Percentiles rank a stretch among this genome's conserved stretches.
Conservation (phyloP, 2,329 filamentous ascomycete genomes). For the Drechslerella coelobrocha region DNA sequence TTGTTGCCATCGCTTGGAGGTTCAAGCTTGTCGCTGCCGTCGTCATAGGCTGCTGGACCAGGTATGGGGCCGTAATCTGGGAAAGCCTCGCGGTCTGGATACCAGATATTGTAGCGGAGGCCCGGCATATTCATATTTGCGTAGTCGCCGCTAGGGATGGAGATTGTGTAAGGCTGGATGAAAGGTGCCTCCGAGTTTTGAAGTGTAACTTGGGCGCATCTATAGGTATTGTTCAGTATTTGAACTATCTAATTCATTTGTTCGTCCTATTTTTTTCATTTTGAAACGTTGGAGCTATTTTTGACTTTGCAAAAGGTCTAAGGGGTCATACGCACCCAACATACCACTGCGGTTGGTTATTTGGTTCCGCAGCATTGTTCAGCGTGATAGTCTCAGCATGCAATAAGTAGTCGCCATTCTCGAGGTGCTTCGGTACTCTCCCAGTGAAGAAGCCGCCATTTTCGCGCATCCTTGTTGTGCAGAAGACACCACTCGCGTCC, state of each 20-base stretch:
- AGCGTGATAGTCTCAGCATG: conserved; percentile 39
- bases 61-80: conserved; percentile 39
- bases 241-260: too few species aligned
- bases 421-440: conserved; percentile 26
- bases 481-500: conserved; percentile 28
- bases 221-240: neutral
- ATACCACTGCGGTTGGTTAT: conserved; percentile 40
- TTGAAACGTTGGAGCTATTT: too few species aligned
- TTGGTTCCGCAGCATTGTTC: conserved; percentile 31
- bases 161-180: conserved; percentile 20
- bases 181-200: conserved; percentile 23
- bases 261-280: too few species aligned
- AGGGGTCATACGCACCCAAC: conserved; percentile 43
- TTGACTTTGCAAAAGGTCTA: too few species aligned
- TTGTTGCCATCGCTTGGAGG: neutral
- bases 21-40: conserved; percentile 14
- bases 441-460: conserved; percentile 33
- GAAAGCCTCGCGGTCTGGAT: conserved; percentile 24
- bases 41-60: conserved; percentile 32
- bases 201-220: conserved; percentile 38
- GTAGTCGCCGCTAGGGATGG: conserved; percentile 39
- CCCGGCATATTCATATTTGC: conserved; percentile 44
- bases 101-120: conserved; percentile 47
- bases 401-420: conserved; percentile 47
- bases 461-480: conserved; percentile 30